A percentile compares a stretch with the other conserved stretches of the same genome.
Conservation (phyloP, 257 asterid species). For the Ophiorrhiza pumila region DNA sequence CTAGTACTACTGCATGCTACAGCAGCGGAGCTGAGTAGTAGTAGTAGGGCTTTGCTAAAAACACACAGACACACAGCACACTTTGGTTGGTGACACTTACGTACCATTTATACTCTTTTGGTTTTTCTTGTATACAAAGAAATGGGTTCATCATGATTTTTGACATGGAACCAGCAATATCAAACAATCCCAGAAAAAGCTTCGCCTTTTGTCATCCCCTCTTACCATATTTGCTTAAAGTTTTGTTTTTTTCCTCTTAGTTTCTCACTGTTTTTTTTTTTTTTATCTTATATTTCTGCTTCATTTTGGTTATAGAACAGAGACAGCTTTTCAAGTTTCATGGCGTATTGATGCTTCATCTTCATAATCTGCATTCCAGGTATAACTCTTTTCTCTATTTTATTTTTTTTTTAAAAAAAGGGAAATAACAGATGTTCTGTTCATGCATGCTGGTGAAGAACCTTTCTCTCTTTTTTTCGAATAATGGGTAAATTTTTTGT, state of each 20-base stretch:
- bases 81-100: neutral
- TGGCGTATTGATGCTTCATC: neutral
- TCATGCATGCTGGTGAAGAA: neutral
- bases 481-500: neutral
- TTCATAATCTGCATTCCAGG: neutral
- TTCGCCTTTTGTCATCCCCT: neutral
- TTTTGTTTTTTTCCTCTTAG: neutral
- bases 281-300: neutral
- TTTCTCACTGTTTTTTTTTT: neutral
- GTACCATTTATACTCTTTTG: neutral
- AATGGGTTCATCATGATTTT: slow-evolving; percentile 3
- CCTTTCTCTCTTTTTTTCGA: too few relatives aligned
- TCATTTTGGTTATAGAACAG: neutral
- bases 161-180: too few relatives aligned
- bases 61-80: neutral
- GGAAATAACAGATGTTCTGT: neutral
- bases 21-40: neutral
- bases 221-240: neutral
- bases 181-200: neutral
- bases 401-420: too few relatives aligned
- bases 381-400: neutral
- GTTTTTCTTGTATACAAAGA: slow-evolving; percentile 11
- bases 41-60: neutral
- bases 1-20: neutral
- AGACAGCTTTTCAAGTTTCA: neutral